These are phyloP conservation scores for Aspergillus avenaceus DNA, from an alignment of 495 filamentous ascomycete species.

Conservation along the genomic window DNA sequence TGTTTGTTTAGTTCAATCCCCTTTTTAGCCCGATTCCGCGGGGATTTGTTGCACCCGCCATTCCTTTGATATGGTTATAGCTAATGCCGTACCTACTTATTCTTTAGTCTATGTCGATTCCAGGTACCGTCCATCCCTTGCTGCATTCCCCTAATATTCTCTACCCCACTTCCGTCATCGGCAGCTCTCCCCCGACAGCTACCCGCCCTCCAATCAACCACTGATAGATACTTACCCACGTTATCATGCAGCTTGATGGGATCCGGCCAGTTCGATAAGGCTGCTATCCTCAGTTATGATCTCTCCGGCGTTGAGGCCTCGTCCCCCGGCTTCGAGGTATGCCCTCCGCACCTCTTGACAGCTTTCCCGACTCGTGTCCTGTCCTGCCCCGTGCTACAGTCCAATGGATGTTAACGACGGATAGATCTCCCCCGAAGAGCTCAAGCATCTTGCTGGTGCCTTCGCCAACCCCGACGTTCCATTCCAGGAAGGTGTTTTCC, in stretches of 20 bases:
- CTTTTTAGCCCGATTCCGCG: not conserved
- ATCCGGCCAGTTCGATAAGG: conserved; percentile 79
- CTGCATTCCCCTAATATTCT: conserved; percentile 12
- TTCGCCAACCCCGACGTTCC: conserved; percentile 28
- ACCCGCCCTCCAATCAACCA: not conserved
- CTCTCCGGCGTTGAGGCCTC: conserved; percentile 82
- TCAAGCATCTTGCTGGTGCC: conserved; percentile 29
- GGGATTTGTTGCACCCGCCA: not conserved
- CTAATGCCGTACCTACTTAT: conserved; percentile 15
- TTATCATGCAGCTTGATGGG: conserved; percentile 65
- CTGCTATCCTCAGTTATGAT: conserved; percentile 75
- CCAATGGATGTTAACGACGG: conserved; percentile 5
- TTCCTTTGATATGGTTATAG: not conserved
- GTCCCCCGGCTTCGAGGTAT: conserved; percentile 67
- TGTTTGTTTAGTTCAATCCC: conserved; percentile 11
- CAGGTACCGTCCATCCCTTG: conserved; percentile 46
- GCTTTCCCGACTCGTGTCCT: conserved; percentile 2
- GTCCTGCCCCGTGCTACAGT: not conserved
- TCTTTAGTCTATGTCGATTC: conserved; percentile 61
- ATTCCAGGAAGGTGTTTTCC: conserved; percentile 55
- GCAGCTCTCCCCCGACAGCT: conserved; percentile 7
- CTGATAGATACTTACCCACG: conserved; percentile 13
- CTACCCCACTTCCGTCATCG: conserved; percentile 3
- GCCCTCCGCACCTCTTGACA: conserved; percentile 17
- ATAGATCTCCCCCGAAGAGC: conserved; percentile 38